Conservation (phyloP, 306 rosid species). For the Vachellia collinsii region DNA sequence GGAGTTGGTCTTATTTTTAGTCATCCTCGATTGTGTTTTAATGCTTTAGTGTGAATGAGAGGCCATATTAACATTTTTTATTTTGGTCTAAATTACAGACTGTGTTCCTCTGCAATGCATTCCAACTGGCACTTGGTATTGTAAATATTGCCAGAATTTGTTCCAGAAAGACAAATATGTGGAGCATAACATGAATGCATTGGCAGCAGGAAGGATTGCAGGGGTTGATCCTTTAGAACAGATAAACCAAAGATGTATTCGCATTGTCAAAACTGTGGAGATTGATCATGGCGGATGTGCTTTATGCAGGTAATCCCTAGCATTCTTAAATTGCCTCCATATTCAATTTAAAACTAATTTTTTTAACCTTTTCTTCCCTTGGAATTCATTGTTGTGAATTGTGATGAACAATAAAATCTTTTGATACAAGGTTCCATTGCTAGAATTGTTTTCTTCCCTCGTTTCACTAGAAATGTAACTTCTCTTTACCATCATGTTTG, state of each 20-base stretch:
- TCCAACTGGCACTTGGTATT: conserved; percentile 84
- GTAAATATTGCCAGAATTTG: conserved; percentile 76
- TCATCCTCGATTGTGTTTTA: not conserved
- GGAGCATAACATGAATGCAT: conserved; percentile 69
- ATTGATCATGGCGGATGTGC: conserved; percentile 71
- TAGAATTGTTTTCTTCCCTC: not conserved
- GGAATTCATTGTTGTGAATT: not conserved
- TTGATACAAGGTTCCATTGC: not conserved
- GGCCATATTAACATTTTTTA: not conserved
- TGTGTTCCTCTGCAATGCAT: conserved; percentile 70
- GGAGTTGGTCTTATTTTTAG: not conserved
- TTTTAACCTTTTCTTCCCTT: not conserved
- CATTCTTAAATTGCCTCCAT: not conserved
- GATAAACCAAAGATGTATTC: conserved; percentile 78
- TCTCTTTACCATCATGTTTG: not conserved
- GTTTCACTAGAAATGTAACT: not conserved
- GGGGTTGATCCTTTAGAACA: conserved; percentile 75
- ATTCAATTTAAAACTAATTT: not conserved
- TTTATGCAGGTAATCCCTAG: conserved; percentile 62
- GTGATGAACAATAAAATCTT: not conserved
- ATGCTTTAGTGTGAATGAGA: not conserved
- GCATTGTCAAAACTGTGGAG: conserved; percentile 70
- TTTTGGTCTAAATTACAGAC: conserved; percentile 52
- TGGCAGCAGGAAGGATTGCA: conserved; percentile 73
- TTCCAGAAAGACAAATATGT: conserved; percentile 63